Percentiles rank a stretch among this genome's conserved stretches.
phyloP scores from a whole-genome alignment of 768 basidiomycete species.

The Auricularia sp. region DNA sequence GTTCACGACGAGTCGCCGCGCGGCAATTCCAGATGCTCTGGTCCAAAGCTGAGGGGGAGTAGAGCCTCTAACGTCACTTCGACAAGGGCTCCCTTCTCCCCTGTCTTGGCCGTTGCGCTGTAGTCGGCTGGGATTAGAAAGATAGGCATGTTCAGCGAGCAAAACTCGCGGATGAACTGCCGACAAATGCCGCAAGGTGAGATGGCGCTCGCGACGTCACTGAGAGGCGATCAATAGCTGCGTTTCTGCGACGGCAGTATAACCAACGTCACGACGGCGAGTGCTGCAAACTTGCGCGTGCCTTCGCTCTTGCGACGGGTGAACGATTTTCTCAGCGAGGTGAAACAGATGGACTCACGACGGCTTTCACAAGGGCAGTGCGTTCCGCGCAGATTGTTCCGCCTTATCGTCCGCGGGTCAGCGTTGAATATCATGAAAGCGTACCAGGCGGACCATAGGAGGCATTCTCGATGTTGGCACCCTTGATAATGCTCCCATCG shows the following conservation, averaged over 20 bases:
- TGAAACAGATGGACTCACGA: constrained; percentile 33
- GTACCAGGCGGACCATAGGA: constrained; percentile 56
- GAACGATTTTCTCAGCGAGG: background rate
- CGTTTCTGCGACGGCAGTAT: background rate
- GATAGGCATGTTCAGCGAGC: constrained; percentile 59
- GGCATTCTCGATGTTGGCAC: constrained; percentile 91
- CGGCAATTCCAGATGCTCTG: constrained; percentile 53
- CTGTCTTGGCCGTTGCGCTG: constrained; percentile 40
- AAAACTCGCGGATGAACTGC: constrained; percentile 85
- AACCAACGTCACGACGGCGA: constrained; percentile 68
- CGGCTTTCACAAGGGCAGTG: constrained; percentile 90
- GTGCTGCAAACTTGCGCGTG: constrained; percentile 51
- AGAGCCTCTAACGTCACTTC: constrained; percentile 64
- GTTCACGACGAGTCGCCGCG: background rate
- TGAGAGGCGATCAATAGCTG: constrained; percentile 18
- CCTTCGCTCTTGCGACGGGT: constrained; percentile 60
- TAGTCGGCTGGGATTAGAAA: constrained; percentile 50
- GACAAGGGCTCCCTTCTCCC: constrained; percentile 35
- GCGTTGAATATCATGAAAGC: background rate
- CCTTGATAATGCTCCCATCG: constrained; percentile 66
- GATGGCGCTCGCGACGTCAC: constrained; percentile 55
- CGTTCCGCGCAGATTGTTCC: constrained; percentile 90
- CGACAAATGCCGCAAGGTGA: constrained; percentile 94
- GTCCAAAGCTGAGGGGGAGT: constrained; percentile 82
- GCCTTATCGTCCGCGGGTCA: constrained; percentile 35